Conservation (phyloP, 805 yeast species). For the Nakazawaea holstii region DNA sequence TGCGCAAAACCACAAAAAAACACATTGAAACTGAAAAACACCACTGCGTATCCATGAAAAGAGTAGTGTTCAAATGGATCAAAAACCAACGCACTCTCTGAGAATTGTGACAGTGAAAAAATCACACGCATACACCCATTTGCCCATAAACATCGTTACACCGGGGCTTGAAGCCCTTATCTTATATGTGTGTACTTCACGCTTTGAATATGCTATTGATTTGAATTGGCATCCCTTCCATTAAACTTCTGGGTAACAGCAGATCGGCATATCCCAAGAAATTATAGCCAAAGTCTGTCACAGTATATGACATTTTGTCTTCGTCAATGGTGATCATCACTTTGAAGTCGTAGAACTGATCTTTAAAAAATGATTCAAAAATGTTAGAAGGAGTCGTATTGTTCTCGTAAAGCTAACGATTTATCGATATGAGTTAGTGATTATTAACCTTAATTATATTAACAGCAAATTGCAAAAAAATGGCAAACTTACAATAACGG, state of each 20-base stretch:
- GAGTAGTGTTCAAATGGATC: background rate
- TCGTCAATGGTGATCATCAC: background rate
- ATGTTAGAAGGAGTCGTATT: background rate
- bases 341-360: background rate
- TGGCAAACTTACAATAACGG: conserved; percentile 19
- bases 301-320: conserved; percentile 13
- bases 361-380: background rate
- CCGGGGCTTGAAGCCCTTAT: conserved; percentile 5
- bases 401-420: background rate
- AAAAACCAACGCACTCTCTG: background rate
- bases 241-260: background rate
- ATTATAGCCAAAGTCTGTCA: conserved; percentile 11
- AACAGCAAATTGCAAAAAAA: background rate
- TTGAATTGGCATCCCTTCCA: background rate
- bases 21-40: background rate
- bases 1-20: background rate
- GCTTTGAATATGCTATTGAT: background rate
- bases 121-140: background rate
- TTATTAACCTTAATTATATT: background rate
- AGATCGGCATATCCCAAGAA: conserved; percentile 1
- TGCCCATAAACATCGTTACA: conserved; percentile 1
- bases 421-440: background rate
- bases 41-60: conserved; percentile 14
- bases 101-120: conserved; percentile 3
- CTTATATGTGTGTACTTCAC: background rate